Base-by-base conservation (phyloP, 805 yeast genomes). In the Priceomyces castillae region DNA sequence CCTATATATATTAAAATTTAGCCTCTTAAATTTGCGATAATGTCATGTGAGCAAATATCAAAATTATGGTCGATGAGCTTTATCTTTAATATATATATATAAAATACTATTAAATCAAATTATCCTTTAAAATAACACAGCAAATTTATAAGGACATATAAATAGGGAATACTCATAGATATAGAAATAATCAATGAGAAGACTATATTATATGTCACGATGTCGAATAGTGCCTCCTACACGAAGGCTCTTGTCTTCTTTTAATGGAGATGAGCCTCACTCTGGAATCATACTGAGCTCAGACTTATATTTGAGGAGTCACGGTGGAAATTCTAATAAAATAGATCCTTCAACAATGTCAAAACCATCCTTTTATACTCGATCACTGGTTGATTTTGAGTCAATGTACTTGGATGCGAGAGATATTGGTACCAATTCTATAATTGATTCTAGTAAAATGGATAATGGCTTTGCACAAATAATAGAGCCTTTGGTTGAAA, bases 251-350 rank as follows among this genome's bases (percentile, higher is more conserved):
- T n/a, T 33, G 9, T 33, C 36, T 33, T 33, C 12, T 6, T 4
- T 6, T 6, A 33, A 4, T 10, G n/a, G 5, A 15, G 36, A 33
- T 14, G 12, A 4, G 7, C 2, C 31, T 3, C 16, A 37, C 31
- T 25, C 41, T 10, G 34, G 34, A n/a, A 23, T 41, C 19, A 50
- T 60, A 7, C 63, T 58, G 64, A 50, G 42, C 23, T 47, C 51
- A 35, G 68, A 63, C 42, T 43, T 57, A 9, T 59, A 51, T 33
- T 46, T 44, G 18, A 26, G 30, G 11, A 40, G 46, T 42, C 40
- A 41, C 22, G 41, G 40, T 23, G 34, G 49, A 30, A 48, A 46
- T 37, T 46, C 52, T 26, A 25, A 41, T 7, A 40, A 46, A 26
- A 50, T 49, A 36, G 33, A 48, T 3, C 42, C 50, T 7, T 41